These are phyloP conservation scores for Comarum palustre DNA, from an alignment of 306 rosid genomes.

Conservation along the genomic window DNA sequence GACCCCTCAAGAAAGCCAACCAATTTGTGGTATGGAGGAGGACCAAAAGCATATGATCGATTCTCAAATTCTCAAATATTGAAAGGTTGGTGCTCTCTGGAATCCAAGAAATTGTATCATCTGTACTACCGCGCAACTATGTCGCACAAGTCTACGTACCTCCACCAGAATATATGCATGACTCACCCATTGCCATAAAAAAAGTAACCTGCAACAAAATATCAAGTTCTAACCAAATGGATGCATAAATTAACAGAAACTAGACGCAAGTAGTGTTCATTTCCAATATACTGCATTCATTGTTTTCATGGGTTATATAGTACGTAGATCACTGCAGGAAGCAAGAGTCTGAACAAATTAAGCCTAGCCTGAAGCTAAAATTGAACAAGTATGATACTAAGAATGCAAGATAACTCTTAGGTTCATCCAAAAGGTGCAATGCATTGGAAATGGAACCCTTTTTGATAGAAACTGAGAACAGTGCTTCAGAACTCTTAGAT, in stretches of 20 bases:
- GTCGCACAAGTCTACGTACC: not conserved
- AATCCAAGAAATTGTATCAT: constrained; percentile 46
- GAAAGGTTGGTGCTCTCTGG: constrained; percentile 32
- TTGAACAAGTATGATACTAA: not conserved
- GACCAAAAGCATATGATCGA: constrained; percentile 28
- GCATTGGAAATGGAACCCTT: not conserved
- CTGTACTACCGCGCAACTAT: constrained; percentile 3
- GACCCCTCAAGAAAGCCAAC: constrained; percentile 41
- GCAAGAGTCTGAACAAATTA: no score
- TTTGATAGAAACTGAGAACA: not conserved
- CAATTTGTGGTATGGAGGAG: constrained; percentile 27
- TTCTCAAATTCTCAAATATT: not conserved
- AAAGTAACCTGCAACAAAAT: not conserved
- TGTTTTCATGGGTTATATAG: no score
- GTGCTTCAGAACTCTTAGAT: not conserved
- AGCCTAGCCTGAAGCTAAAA: no score
- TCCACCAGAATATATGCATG: not conserved
- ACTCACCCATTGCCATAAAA: not conserved
- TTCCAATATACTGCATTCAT: not conserved
- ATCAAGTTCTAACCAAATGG: not conserved
- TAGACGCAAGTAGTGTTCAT: not conserved
- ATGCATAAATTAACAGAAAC: not conserved
- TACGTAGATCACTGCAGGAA: no score
- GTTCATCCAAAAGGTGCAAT: not conserved
- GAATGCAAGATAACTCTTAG: not conserved